Evolutionary conservation across 257 asterid species (phyloP).

Genomic region (Prunella vulgaris): DNA sequence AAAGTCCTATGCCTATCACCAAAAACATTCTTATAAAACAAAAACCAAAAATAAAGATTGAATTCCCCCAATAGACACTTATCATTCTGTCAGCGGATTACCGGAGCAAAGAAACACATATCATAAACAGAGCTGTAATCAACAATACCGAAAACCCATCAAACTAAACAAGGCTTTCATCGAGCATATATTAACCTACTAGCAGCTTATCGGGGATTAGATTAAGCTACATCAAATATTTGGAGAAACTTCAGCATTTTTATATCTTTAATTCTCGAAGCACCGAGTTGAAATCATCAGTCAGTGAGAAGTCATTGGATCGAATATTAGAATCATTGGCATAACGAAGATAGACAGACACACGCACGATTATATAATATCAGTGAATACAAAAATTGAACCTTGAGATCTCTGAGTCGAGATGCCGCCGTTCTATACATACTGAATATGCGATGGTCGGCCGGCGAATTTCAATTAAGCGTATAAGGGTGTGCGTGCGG

Average conservation of each 20-base stretch:
- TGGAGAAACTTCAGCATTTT: not conserved
- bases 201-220: not conserved
- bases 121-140: not conserved
- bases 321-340: conserved; percentile 1
- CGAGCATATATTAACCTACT: not conserved
- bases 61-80: not conserved
- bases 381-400: not conserved
- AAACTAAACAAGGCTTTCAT: not conserved
- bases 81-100: too few species aligned
- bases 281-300: not conserved
- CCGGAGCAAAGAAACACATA: too few species aligned
- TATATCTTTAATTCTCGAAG: not conserved
- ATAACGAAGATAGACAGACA: not conserved
- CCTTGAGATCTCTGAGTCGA: conserved; percentile 68
- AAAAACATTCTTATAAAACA: not conserved
- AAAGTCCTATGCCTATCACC: not conserved
- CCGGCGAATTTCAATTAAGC: not conserved
- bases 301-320: conserved; percentile 13
- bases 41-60: not conserved
- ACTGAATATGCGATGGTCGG: conserved; percentile 15
- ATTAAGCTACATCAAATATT: not conserved
- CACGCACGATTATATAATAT: not conserved
- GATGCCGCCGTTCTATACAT: conserved; percentile 70
- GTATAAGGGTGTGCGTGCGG: not conserved
- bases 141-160: not conserved